Percentiles rank a stretch among this genome's conserved stretches.
phyloP scores from a whole-genome alignment of 106 monocot species.

The Cymbidium sinense region DNA sequence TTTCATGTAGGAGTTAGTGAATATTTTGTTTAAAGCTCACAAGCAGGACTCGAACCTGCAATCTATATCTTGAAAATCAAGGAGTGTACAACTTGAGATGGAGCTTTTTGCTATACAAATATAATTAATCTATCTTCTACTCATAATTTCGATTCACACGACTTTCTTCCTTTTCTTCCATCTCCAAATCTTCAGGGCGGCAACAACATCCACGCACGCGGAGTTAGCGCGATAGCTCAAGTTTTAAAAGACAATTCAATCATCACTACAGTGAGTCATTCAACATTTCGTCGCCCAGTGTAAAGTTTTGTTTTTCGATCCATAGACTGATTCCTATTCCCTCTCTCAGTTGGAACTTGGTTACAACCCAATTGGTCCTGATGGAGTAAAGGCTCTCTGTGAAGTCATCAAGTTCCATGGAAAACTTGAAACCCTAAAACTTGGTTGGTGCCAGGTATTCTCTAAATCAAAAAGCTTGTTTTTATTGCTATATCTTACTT shows the following conservation, averaged over 20 bases:
- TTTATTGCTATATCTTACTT: not conserved
- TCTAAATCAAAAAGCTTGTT: not conserved
- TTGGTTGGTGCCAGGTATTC: conserved; percentile 96
- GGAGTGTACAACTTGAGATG: not conserved
- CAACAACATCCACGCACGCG: conserved; percentile 88
- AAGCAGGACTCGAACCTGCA: too few relatives aligned
- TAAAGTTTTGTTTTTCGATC: conserved; percentile 6
- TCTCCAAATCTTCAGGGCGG: conserved; percentile 58
- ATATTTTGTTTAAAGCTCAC: not conserved
- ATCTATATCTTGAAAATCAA: too few relatives aligned
- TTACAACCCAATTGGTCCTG: conserved; percentile 96
- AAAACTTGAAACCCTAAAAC: conserved; percentile 87
- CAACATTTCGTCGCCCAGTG: not conserved
- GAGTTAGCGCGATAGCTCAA: conserved; percentile 64
- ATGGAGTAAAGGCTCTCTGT: conserved; percentile 72
- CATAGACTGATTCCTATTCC: conserved; percentile 4
- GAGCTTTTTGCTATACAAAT: not conserved
- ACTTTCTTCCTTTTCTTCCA: not conserved
- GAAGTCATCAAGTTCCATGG: conserved; percentile 95
- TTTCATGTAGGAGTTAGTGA: not conserved
- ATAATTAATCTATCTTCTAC: not conserved
- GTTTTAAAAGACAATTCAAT: conserved; percentile 87
- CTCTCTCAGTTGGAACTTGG: conserved; percentile 77
- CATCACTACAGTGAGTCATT: conserved; percentile 70
- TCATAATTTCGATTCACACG: not conserved